Conservation (phyloP, 306 rosid species). For the Dryas alaskensis region DNA sequence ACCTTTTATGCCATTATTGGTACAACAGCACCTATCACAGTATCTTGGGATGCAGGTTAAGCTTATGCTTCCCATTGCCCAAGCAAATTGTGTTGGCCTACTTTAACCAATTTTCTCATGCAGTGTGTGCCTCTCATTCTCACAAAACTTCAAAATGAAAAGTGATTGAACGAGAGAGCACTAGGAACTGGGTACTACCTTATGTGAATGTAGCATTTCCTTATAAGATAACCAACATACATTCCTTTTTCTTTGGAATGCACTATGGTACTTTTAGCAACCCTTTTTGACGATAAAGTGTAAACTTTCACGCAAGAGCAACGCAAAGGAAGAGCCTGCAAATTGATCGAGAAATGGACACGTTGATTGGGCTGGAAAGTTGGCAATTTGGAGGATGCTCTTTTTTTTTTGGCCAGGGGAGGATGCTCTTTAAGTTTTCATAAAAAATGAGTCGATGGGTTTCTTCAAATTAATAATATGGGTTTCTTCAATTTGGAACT, state of each 20-base stretch:
- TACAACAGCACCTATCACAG: not conserved
- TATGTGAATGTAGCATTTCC: conserved; percentile 8
- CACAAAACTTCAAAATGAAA: not conserved
- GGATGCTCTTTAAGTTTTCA: conserved; percentile 22
- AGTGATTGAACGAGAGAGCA: not conserved
- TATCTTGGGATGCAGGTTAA: not conserved
- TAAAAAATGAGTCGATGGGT: conserved; percentile 39
- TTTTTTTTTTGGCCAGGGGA: not conserved
- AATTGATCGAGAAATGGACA: conserved; percentile 33
- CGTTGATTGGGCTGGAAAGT: conserved; percentile 69
- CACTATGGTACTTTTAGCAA: conserved; percentile 21
- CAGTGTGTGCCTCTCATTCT: conserved; percentile 5
- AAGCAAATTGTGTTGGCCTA: not conserved
- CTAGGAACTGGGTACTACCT: not conserved
- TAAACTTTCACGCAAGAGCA: conserved; percentile 32
- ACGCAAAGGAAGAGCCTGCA: conserved; percentile 18
- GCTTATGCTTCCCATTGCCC: conserved; percentile 11
- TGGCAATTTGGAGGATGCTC: conserved; percentile 19
- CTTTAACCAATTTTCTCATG: not conserved
- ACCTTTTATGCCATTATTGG: not conserved
- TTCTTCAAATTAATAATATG: not conserved
- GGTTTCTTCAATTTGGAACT: not conserved
- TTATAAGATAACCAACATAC: not conserved
- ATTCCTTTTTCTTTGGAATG: conserved; percentile 31
- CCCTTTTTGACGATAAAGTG: conserved; percentile 28